phyloP scores from a whole-genome alignment of 352 stramenopile species.

The Globisporangium lucens region DNA sequence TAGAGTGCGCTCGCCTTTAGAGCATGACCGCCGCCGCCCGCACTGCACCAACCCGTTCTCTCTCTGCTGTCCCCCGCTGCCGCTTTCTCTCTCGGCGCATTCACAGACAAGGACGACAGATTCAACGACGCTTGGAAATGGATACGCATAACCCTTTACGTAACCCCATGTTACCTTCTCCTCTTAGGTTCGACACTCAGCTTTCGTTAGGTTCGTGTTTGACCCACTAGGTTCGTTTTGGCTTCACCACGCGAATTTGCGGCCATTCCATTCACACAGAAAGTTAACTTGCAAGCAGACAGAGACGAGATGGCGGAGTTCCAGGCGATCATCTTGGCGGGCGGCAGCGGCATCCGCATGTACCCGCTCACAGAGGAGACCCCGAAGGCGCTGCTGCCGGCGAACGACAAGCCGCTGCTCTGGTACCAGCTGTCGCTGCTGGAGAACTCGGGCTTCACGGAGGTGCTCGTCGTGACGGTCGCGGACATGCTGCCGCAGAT shows the following conservation, averaged over 20 bases:
- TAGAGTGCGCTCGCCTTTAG: neutral
- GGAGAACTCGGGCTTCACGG: conserved; percentile 72
- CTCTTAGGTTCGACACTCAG: neutral
- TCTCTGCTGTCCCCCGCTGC: neutral
- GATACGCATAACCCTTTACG: neutral
- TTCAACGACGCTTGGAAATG: neutral
- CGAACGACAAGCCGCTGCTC: conserved; percentile 63
- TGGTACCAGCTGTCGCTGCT: conserved; percentile 84
- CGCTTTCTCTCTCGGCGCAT: neutral
- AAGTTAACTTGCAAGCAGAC: neutral
- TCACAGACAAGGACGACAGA: neutral
- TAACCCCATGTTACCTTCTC: neutral
- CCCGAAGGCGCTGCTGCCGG: conserved; percentile 64
- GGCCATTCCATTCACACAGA: neutral
- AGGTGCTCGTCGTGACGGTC: conserved; percentile 71
- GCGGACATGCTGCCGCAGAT: conserved; percentile 55
- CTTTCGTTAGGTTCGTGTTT: neutral
- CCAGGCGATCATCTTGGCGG: conserved; percentile 80
- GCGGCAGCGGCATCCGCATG: conserved; percentile 73
- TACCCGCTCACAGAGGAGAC: conserved; percentile 79
- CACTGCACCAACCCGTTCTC: neutral
- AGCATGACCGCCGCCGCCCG: neutral
- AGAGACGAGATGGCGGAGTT: conserved; percentile 63
- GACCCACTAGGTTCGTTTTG: neutral
- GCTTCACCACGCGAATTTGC: neutral